These are phyloP conservation scores for Podila epicladia DNA, from an alignment of 192 early-diverging fungal genomes.

Conservation along the genomic window DNA sequence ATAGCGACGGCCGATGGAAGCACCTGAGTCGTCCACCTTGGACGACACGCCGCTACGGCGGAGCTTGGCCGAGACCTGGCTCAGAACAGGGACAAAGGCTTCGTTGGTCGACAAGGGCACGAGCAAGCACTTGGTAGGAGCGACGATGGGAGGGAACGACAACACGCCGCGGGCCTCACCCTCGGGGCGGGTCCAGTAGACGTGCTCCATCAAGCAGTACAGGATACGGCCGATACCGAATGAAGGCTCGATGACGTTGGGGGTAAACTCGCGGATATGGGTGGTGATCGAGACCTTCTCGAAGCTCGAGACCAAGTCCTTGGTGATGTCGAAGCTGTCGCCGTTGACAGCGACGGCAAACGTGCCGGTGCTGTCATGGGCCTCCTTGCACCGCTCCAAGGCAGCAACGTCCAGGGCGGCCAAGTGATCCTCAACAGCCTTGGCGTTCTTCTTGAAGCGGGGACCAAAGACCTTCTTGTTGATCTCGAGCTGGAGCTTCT, in stretches of 20 bases:
- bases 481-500: slow-evolving; percentile 84
- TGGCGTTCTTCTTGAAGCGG: slow-evolving; percentile 91
- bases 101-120: slow-evolving; percentile 86
- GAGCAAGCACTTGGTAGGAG: slow-evolving; percentile 95
- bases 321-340: slow-evolving; percentile 69
- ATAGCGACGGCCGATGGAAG: slow-evolving; percentile 95
- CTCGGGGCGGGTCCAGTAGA: slow-evolving; percentile 87
- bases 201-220: slow-evolving; percentile 96
- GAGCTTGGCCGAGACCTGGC: slow-evolving; percentile 68
- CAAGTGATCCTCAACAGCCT: slow-evolving; percentile 85
- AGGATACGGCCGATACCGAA: slow-evolving; percentile 99
- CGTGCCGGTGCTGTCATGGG: slow-evolving; percentile 60
- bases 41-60: slow-evolving; percentile 81
- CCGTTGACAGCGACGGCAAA: slow-evolving; percentile 69
- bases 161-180: slow-evolving; percentile 92
- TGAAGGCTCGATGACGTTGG: slow-evolving; percentile 99
- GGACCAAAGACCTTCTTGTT: slow-evolving; percentile 97
- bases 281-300: slow-evolving; percentile 43
- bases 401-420: slow-evolving; percentile 60
- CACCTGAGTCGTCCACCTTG: slow-evolving; percentile 88
- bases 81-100: slow-evolving; percentile 71
- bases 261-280: slow-evolving; percentile 89
- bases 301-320: slow-evolving; percentile 45
- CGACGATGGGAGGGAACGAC: slow-evolving; percentile 90
- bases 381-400: slow-evolving; percentile 68